These are phyloP conservation scores for Sclerotinia spermophila DNA, from an alignment of 2,329 filamentous ascomycete genomes.

Conservation along the genomic window DNA sequence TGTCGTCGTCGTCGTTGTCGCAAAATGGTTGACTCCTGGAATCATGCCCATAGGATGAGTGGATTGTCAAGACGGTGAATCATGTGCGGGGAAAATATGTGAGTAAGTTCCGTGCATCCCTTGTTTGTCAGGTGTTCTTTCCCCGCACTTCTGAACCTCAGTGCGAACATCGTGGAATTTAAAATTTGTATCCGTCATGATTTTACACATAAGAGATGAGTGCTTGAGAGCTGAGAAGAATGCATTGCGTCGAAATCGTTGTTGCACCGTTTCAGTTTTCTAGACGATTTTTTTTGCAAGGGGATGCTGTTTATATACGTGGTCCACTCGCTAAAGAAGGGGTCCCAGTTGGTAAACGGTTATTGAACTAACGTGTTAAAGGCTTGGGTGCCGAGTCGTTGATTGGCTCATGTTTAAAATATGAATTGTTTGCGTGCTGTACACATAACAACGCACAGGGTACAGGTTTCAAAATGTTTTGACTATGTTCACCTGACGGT, in stretches of 20 bases:
- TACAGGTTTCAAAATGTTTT: background rate
- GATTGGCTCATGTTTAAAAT: background rate
- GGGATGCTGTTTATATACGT: constrained; percentile 17
- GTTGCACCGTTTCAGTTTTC: constrained; percentile 9
- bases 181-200: background rate
- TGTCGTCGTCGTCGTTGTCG: background rate
- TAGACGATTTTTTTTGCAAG: background rate
- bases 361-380: background rate
- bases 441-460: constrained; percentile 5
- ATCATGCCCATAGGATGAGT: constrained; percentile 8
- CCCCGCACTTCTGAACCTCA: background rate
- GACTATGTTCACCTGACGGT: background rate
- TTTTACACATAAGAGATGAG: background rate
- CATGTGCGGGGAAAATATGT: constrained; percentile 17
- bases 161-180: constrained; percentile 2
- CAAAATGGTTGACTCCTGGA: constrained; percentile 4
- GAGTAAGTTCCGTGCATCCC: constrained; percentile 13
- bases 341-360: constrained; percentile 1
- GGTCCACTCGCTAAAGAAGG: constrained; percentile 17
- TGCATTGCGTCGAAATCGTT: background rate
- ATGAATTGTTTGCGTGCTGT: background rate
- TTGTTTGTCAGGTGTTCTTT: constrained; percentile 11
- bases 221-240: background rate
- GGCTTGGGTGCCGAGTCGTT: background rate
- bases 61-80: constrained; percentile 9